A percentile compares a stretch with the other conserved stretches of the same genome.
Evolutionary conservation across 352 stramenopile species (phyloP).

Genomic region (Blastocystis hominis): DNA sequence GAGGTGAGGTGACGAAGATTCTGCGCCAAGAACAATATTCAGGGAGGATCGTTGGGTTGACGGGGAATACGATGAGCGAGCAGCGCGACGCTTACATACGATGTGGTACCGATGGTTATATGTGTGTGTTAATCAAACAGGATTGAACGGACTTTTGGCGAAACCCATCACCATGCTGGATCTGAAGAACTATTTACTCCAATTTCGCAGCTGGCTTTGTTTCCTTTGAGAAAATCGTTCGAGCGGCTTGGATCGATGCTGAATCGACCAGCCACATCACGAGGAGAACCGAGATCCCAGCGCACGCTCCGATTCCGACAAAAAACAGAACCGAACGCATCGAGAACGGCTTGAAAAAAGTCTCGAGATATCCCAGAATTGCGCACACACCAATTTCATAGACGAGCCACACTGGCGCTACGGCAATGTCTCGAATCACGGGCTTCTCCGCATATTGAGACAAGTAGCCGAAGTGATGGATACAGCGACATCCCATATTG

Average conservation of each 20-base stretch:
- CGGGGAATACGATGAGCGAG: slow-evolving; percentile 31
- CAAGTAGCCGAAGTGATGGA: background rate
- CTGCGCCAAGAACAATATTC: background rate
- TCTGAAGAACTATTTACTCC: background rate
- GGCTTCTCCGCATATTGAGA: background rate
- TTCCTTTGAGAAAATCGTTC: background rate
- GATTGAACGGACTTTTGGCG: background rate
- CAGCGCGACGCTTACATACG: background rate
- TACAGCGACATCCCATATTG: slow-evolving; percentile 39
- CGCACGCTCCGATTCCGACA: background rate
- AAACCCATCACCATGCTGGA: background rate
- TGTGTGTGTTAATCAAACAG: background rate
- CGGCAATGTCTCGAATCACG: background rate
- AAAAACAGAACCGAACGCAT: background rate
- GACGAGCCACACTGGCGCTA: background rate
- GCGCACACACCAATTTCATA: background rate
- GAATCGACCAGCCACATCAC: background rate
- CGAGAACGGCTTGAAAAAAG: background rate
- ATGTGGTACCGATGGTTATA: background rate
- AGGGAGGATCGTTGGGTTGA: slow-evolving; percentile 23
- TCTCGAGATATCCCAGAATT: background rate
- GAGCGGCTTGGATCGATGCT: background rate
- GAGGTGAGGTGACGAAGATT: slow-evolving; percentile 16
- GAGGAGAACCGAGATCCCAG: background rate
- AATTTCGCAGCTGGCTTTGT: background rate